Conservation (phyloP, 805 yeast genomes). For the Yamadazyma phyllophila region DNA sequence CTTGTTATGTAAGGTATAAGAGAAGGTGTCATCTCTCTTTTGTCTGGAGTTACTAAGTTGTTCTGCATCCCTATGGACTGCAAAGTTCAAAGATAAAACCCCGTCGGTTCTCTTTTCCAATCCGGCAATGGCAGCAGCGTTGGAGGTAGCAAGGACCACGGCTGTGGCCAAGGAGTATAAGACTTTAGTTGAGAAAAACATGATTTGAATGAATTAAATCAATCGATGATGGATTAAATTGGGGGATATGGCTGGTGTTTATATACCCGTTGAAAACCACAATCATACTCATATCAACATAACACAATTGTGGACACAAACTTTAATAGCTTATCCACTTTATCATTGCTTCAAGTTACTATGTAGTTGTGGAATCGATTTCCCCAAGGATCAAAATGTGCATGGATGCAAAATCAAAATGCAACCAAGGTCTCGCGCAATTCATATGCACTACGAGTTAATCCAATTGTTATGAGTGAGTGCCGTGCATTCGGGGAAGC, state of each 20-base stretch:
- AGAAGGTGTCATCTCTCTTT: conserved; percentile 3
- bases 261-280: not conserved
- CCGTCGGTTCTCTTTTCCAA: conserved; percentile 12
- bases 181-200: conserved; percentile 2
- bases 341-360: not conserved
- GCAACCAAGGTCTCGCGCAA: not conserved
- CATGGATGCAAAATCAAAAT: not conserved
- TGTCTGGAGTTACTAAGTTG: not conserved
- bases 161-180: conserved; percentile 8
- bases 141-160: conserved; percentile 5
- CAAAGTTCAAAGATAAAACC: conserved; percentile 9
- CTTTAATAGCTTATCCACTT: not conserved
- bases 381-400: not conserved
- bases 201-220: not conserved
- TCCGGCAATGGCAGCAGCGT: conserved; percentile 9
- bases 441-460: not conserved
- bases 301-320: not conserved
- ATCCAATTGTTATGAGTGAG: too few relatives aligned
- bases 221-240: not conserved
- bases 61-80: conserved; percentile 6
- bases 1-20: conserved; percentile 4
- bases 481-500: too few relatives aligned
- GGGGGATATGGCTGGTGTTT: not conserved
- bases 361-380: not conserved
- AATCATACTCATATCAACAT: not conserved